Base-by-base conservation (phyloP, 225 moss, liverwort and hornwort genomes). In the Sphagnum contortum region DNA sequence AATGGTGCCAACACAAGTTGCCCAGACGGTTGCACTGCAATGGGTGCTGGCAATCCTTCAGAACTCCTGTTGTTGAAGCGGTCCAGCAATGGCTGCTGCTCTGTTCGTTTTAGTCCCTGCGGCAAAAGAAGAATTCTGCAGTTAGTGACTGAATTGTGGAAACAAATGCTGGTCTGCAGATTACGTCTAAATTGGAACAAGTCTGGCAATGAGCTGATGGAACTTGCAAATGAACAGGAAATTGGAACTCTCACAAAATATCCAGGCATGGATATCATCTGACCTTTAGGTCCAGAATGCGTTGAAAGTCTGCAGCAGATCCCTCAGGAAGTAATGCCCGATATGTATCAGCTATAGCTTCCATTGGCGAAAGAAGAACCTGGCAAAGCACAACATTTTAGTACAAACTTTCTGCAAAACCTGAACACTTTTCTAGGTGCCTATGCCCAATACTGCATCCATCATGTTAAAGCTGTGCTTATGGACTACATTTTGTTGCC, bases 311-410 rank as follows among this genome's bases (percentile, higher is more conserved):
- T 61, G 74, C 72, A 70, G 85, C 83, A 57, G 98, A 91, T 68
- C 98, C 98, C 72, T 98, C 98, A 60, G 98, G 98, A 63, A 93
- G 82, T 44, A 98, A 73, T 50, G 98, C 98, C 67, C 98, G 89
- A 74, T 98, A 98, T 3, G 98, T 98, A 59, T 98, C 98, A 66
- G 98, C 98, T 70, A 98, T 98, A 6, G 98, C 93, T 80, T 98
- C 98, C 91, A 98, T 89, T 50, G 98, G 93, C 61, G 98, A 98
- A 67, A 98, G 70, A 64, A 98, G 85, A 48, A 98, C 93, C 95
- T 96, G 71, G 57, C 71, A 48, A 61, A 60, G 45, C 64, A 73
- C 5, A 48, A 49, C 57, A 49, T 29, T 29, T 29, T 29, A 29
- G 29, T 29, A 29, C 29, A 29, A 29, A 29, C 29, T 29, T 29